phyloP scores from a whole-genome alignment of 1,284 basidiomycete species.

The Apiotrichum akiyoshidainum region DNA sequence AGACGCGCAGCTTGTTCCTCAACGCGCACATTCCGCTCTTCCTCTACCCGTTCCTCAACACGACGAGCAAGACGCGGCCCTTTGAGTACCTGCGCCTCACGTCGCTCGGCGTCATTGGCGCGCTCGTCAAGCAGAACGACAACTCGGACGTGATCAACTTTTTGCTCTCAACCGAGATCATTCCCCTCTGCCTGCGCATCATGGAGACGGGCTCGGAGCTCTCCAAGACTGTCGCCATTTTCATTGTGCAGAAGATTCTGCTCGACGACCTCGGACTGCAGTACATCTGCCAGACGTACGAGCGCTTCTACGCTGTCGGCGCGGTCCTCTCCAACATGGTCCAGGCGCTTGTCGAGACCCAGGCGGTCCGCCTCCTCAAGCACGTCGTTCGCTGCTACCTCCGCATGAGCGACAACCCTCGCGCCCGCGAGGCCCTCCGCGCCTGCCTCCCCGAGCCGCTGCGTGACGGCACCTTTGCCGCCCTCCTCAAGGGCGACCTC shows the following conservation, averaged over 20 bases:
- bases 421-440: slow-evolving; percentile 90
- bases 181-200: slow-evolving; percentile 96
- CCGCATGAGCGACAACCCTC: slow-evolving; percentile 89
- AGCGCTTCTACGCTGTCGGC: slow-evolving; percentile 97
- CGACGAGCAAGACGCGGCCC: slow-evolving; percentile 95
- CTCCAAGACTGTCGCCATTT: slow-evolving; percentile 99
- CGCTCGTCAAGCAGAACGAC: slow-evolving; percentile 99
- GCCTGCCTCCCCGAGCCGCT: slow-evolving; percentile 97
- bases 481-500: slow-evolving; percentile 90
- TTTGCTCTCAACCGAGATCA: slow-evolving; percentile 97
- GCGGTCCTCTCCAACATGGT: slow-evolving; percentile 99
- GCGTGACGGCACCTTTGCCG: slow-evolving; percentile 88
- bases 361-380: slow-evolving; percentile 93
- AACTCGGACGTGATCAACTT: slow-evolving; percentile 99
- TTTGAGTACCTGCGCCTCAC: slow-evolving; percentile 98
- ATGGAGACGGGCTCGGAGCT: slow-evolving; percentile 99
- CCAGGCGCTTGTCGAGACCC: slow-evolving; percentile 89
- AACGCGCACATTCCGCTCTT: slow-evolving; percentile 98
- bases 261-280: slow-evolving; percentile 96
- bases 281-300: slow-evolving; percentile 99
- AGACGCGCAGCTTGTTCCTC: slow-evolving; percentile 87
- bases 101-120: slow-evolving; percentile 96
- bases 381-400: slow-evolving; percentile 98
- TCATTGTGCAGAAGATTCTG: slow-evolving; percentile 99
- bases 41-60: slow-evolving; percentile 98